These are phyloP conservation scores for Helichrysum umbraculigerum DNA, from an alignment of 129 eudicot species.

Conservation along the genomic window DNA sequence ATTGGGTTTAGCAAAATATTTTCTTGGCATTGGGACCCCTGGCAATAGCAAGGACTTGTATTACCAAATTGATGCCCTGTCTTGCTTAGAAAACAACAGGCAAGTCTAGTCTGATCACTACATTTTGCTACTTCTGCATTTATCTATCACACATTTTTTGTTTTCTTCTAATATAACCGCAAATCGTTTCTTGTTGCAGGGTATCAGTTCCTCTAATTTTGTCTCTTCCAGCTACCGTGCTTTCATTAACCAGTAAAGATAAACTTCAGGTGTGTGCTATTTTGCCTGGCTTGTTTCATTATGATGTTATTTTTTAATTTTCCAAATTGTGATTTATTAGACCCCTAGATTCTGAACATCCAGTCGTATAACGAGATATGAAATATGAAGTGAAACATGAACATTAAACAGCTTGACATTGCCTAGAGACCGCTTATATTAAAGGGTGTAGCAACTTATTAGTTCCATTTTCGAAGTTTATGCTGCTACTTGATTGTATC, in stretches of 20 bases:
- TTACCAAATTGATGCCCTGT: slow-evolving; percentile 74
- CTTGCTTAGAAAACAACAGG: slow-evolving; percentile 77
- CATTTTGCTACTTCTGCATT: background rate
- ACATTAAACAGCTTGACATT: background rate
- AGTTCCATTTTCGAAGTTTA: background rate
- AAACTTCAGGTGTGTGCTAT: slow-evolving; percentile 61
- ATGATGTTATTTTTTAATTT: background rate
- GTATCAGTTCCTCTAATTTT: slow-evolving; percentile 70
- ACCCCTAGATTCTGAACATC: background rate
- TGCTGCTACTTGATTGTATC: slow-evolving; percentile 11
- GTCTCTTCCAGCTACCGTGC: slow-evolving; percentile 83
- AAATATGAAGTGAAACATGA: background rate
- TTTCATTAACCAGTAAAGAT: slow-evolving; percentile 68
- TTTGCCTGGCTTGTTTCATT: slow-evolving; percentile 2
- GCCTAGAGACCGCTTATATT: background rate
- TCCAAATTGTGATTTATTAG: background rate
- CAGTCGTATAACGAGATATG: background rate
- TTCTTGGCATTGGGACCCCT: slow-evolving; percentile 83
- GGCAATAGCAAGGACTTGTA: slow-evolving; percentile 80
- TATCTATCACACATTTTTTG: background rate
- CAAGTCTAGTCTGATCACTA: slow-evolving; percentile 34
- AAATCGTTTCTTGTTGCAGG: slow-evolving; percentile 46
- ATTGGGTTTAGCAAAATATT: slow-evolving; percentile 87
- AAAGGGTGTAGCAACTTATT: background rate
- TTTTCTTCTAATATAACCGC: slow-evolving; percentile 8